Percentiles rank a stretch among this genome's conserved stretches.
phyloP scores from a whole-genome alignment of 768 basidiomycete genomes.

The Ramaria sp. region DNA sequence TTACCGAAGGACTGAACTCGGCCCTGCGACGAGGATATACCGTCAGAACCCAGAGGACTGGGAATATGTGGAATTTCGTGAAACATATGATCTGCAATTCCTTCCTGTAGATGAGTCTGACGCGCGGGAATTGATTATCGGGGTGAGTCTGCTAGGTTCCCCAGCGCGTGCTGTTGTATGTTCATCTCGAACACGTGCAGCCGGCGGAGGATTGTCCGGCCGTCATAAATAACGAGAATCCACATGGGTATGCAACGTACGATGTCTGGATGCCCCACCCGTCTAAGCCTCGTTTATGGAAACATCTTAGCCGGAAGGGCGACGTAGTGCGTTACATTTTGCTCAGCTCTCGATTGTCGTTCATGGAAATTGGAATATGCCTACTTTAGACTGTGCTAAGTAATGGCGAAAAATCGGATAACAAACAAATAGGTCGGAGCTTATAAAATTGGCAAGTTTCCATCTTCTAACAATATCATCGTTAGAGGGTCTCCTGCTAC shows the following conservation, averaged over 20 bases:
- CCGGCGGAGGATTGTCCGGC: conserved; percentile 15
- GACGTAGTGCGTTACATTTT: neutral
- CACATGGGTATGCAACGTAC: neutral
- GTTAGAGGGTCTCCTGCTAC: conserved; percentile 15
- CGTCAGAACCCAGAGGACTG: conserved; percentile 4
- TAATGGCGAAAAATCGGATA: conserved; percentile 22
- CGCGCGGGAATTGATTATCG: conserved; percentile 13
- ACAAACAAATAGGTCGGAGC: conserved; percentile 18
- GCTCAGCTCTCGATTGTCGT: neutral
- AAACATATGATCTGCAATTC: conserved; percentile 4
- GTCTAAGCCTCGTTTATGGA: neutral
- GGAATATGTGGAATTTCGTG: conserved; percentile 7
- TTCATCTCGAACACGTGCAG: conserved; percentile 11
- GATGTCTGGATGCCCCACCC: neutral
- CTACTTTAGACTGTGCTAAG: conserved; percentile 20
- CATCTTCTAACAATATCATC: neutral
- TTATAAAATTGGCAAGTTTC: neutral
- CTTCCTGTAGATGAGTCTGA: conserved; percentile 3
- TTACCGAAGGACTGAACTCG: conserved; percentile 14
- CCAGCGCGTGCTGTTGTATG: neutral
- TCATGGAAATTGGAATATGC: neutral
- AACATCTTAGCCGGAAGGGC: neutral
- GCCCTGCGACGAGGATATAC: conserved; percentile 9
- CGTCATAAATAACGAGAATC: neutral
- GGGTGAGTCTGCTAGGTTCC: conserved; percentile 10